Percentiles rank a stretch among this genome's conserved stretches.
Evolutionary conservation across 352 stramenopile genomes (phyloP).

Genomic region (Phytophthora pseudosyringae): DNA sequence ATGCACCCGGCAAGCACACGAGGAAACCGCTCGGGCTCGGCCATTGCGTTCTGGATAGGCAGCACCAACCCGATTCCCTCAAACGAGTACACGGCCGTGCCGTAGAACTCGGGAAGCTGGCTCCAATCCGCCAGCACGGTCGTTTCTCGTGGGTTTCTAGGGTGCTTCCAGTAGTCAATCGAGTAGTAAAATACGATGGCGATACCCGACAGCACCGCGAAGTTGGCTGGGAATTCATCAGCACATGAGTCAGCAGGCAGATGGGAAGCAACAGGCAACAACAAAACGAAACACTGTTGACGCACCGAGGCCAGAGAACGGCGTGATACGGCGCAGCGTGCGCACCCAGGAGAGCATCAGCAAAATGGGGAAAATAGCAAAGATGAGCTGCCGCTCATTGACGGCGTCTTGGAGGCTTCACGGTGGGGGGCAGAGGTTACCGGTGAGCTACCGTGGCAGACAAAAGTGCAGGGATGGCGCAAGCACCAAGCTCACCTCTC

Average conservation of each 20-base stretch:
- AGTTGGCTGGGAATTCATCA: constrained; percentile 51
- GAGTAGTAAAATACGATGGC: constrained; percentile 88
- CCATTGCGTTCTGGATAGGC: constrained; percentile 84
- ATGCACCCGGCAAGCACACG: constrained; percentile 65
- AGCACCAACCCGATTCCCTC: constrained; percentile 81
- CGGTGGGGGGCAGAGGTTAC: background rate
- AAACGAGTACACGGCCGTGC: constrained; percentile 84
- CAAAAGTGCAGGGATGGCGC: background rate
- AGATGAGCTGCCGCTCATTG: constrained; percentile 80
- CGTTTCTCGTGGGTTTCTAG: constrained; percentile 27
- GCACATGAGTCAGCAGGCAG: background rate
- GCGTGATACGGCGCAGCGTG: constrained; percentile 75
- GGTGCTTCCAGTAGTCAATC: constrained; percentile 58
- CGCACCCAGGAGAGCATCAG: constrained; percentile 81
- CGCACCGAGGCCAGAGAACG: constrained; percentile 74
- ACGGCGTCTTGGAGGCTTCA: constrained; percentile 58
- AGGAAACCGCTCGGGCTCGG: constrained; percentile 57
- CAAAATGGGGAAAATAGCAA: constrained; percentile 74
- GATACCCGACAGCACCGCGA: constrained; percentile 68
- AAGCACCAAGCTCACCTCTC: constrained; percentile 41
- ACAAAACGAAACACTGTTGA: background rate
- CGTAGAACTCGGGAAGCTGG: constrained; percentile 74
- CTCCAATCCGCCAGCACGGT: constrained; percentile 42
- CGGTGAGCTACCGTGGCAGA: background rate
- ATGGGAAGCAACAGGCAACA: background rate